These are phyloP conservation scores for Candida sphagnicola DNA, from an alignment of 805 yeast genomes.

Conservation along the genomic window DNA sequence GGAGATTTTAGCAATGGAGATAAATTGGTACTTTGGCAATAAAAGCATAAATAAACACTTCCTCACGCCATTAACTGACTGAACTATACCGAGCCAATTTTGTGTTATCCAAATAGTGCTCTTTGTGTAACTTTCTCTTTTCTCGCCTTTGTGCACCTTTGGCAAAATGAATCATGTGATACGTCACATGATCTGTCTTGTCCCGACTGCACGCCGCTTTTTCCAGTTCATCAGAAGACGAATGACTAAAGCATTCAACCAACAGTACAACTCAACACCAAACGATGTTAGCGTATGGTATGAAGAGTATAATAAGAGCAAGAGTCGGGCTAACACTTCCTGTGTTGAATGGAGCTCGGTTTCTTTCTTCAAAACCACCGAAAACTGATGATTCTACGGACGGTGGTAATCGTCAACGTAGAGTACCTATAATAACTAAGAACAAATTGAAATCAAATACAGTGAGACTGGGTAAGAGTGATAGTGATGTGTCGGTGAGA, in stretches of 20 bases:
- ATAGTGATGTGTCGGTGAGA: constrained; percentile 1
- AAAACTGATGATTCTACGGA: constrained; percentile 5
- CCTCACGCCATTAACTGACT: no score
- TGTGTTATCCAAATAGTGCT: no score
- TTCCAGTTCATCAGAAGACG: no score
- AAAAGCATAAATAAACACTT: no score
- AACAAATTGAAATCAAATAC: constrained; percentile 5
- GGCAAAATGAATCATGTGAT: not conserved
- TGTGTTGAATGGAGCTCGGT: constrained; percentile 1
- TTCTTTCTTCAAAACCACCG: constrained; percentile 10
- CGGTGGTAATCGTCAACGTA: not conserved
- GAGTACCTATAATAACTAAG: constrained; percentile 2
- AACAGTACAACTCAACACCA: not conserved
- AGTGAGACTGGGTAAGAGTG: constrained; percentile 2
- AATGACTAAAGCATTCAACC: no score
- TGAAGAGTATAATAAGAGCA: not conserved
- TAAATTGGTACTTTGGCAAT: no score
- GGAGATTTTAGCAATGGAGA: no score
- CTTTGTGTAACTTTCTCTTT: no score
- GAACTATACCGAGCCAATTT: no score
- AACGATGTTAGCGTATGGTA: not conserved
- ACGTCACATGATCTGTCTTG: not conserved
- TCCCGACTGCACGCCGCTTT: no score
- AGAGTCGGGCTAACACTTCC: not conserved
- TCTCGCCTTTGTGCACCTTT: not conserved